Conservation (phyloP, 108 stramenopile species). For the Craspedostauros australis region DNA sequence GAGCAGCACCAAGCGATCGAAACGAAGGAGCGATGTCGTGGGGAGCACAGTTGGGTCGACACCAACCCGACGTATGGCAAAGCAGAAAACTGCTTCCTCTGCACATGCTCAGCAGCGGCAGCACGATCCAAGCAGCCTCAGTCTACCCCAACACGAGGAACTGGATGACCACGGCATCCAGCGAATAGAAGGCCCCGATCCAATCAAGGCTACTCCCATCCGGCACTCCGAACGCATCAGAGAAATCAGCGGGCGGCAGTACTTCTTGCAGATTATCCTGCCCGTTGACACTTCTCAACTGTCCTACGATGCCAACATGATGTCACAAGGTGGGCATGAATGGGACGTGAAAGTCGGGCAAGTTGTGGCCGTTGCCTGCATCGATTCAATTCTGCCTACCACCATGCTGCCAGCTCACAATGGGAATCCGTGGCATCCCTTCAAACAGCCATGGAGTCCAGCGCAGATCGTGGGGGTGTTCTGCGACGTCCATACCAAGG, state of each 20-base stretch:
- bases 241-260: slow-evolving; percentile 6
- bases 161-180: neutral
- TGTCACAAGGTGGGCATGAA: too few relatives aligned
- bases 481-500: slow-evolving; percentile 24
- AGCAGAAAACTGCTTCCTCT: too few relatives aligned
- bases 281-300: neutral
- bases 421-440: slow-evolving; percentile 20
- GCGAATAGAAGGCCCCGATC: neutral
- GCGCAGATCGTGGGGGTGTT: slow-evolving; percentile 57
- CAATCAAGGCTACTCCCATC: neutral
- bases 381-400: neutral
- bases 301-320: slow-evolving; percentile 3
- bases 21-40: too few relatives aligned
- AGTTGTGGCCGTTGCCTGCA: slow-evolving; percentile 11
- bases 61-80: too few relatives aligned
- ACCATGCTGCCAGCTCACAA: neutral
- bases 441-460: slow-evolving; percentile 41
- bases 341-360: slow-evolving; percentile 26
- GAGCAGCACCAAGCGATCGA: too few relatives aligned
- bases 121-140: too few relatives aligned
- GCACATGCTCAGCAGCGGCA: too few relatives aligned
- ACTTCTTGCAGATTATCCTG: slow-evolving; percentile 16
- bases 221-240: neutral
- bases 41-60: too few relatives aligned
- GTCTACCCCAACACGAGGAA: too few relatives aligned